Evolutionary conservation across 1,284 basidiomycete species (phyloP).

Genomic region (Irpex sp.): DNA sequence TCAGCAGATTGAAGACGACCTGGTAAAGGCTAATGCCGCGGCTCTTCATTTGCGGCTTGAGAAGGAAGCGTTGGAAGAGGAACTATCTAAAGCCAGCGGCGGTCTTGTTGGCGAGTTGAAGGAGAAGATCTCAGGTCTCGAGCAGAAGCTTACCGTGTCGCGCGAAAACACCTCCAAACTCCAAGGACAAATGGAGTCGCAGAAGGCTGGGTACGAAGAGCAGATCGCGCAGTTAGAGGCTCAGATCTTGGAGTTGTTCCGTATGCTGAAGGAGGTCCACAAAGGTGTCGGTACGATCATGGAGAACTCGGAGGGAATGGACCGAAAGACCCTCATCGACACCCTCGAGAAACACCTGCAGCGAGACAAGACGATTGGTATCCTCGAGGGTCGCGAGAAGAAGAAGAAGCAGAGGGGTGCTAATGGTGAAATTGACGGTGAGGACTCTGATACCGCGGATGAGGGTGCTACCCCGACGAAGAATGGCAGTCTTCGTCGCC

Average conservation of each 20-base stretch:
- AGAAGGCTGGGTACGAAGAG: constrained; percentile 83
- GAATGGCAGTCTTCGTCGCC: constrained; percentile 43
- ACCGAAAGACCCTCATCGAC: constrained; percentile 79
- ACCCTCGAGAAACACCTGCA: constrained; percentile 82
- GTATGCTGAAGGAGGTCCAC: constrained; percentile 85
- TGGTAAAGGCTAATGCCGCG: constrained; percentile 62
- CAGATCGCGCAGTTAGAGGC: constrained; percentile 86
- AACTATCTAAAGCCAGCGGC: constrained; percentile 77
- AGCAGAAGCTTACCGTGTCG: constrained; percentile 78
- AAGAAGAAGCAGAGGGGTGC: constrained; percentile 31
- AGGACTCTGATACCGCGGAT: constrained; percentile 31
- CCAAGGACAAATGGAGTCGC: constrained; percentile 77
- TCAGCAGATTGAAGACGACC: constrained; percentile 78
- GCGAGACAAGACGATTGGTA: constrained; percentile 80
- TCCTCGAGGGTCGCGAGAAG: constrained; percentile 71
- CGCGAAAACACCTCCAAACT: constrained; percentile 75
- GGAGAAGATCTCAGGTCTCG: constrained; percentile 66
- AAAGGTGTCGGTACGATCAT: constrained; percentile 75
- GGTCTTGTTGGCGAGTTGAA: constrained; percentile 86
- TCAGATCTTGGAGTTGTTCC: constrained; percentile 92
- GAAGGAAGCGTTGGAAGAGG: constrained; percentile 76
- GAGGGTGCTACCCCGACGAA: constrained; percentile 48
- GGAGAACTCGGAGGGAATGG: constrained; percentile 62
- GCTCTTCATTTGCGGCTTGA: constrained; percentile 65
- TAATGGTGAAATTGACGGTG: constrained; percentile 30